Percentiles rank a stretch among this genome's conserved stretches.
phyloP scores from a whole-genome alignment of 768 basidiomycete genomes.

The Zangia roseola region DNA sequence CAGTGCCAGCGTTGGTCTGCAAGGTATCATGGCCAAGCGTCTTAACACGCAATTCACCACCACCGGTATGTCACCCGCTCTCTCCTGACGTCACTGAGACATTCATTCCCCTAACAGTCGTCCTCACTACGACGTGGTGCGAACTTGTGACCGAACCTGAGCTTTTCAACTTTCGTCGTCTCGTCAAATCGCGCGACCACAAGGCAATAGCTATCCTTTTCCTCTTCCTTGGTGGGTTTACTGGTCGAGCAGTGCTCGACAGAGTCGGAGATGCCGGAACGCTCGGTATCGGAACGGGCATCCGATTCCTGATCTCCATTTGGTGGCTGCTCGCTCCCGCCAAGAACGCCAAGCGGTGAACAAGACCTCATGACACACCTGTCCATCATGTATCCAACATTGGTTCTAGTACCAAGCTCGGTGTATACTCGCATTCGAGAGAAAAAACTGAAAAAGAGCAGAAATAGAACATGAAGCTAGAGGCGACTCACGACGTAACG shows the following conservation, averaged over 20 bases:
- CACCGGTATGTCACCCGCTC: conserved; percentile 50
- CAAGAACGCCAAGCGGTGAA: conserved; percentile 16
- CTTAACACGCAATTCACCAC: conserved; percentile 79
- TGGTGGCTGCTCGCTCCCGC: conserved; percentile 65
- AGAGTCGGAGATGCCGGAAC: conserved; percentile 60
- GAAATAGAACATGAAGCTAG: neutral
- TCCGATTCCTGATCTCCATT: conserved; percentile 59
- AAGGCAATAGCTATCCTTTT: conserved; percentile 60
- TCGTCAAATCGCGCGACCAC: conserved; percentile 65
- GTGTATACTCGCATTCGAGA: neutral
- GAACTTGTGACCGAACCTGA: conserved; percentile 82
- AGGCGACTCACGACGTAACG: conserved; percentile 13
- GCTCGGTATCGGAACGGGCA: conserved; percentile 63
- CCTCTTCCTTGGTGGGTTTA: conserved; percentile 79
- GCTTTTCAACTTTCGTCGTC: conserved; percentile 57
- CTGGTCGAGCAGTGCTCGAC: conserved; percentile 56
- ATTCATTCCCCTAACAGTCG: conserved; percentile 44
- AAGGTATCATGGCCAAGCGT: conserved; percentile 84
- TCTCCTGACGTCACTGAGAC: neutral
- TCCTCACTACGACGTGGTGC: conserved; percentile 87
- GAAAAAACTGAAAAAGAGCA: neutral
- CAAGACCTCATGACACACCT: neutral
- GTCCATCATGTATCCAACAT: too few relatives aligned
- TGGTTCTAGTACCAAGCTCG: neutral
- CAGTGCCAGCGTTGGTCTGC: conserved; percentile 73